A percentile compares a stretch with the other conserved stretches of the same genome.
Evolutionary conservation across 345 rosid genomes (phyloP).

Genomic region (Stellera chamaejasme): DNA sequence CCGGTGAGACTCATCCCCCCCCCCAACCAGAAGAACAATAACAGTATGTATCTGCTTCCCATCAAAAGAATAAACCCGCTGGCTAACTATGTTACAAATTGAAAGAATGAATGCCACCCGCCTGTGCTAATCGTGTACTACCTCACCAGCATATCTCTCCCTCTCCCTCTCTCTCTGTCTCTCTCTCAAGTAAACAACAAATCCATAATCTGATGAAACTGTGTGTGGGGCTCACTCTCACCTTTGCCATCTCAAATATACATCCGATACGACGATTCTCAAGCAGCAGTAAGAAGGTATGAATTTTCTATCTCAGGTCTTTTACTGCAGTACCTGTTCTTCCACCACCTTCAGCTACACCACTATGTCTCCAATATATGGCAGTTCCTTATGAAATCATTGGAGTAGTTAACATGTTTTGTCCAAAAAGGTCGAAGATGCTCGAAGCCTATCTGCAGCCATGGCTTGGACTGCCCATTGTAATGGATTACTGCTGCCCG

Average conservation of each 20-base stretch:
- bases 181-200: constrained; percentile 10
- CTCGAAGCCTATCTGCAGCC: constrained; percentile 94
- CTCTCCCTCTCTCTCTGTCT: neutral
- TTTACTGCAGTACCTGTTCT: constrained; percentile 22
- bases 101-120: constrained; percentile 34
- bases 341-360: constrained; percentile 22
- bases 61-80: constrained; percentile 24
- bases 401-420: constrained; percentile 80
- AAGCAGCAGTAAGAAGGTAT: constrained; percentile 12
- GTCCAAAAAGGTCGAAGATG: constrained; percentile 98
- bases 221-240: constrained; percentile 17
- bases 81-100: constrained; percentile 37
- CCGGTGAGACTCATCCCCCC: constrained; percentile 15
- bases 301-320: constrained; percentile 16
- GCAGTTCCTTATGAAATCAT: constrained; percentile 86
- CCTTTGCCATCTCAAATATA: constrained; percentile 18
- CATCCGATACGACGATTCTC: constrained; percentile 16
- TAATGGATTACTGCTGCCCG: constrained; percentile 93
- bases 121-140: constrained; percentile 21
- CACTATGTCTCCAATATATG: constrained; percentile 82
- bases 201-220: constrained; percentile 19
- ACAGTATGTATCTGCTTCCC: constrained; percentile 25
- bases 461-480: constrained; percentile 96
- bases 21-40: constrained; percentile 27
- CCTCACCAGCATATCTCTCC: constrained; percentile 6